Evolutionary conservation across 83 land plant genomes (phyloP), one percentile per base, ranked within the genome.

Genomic region (Picea abies): DNA sequence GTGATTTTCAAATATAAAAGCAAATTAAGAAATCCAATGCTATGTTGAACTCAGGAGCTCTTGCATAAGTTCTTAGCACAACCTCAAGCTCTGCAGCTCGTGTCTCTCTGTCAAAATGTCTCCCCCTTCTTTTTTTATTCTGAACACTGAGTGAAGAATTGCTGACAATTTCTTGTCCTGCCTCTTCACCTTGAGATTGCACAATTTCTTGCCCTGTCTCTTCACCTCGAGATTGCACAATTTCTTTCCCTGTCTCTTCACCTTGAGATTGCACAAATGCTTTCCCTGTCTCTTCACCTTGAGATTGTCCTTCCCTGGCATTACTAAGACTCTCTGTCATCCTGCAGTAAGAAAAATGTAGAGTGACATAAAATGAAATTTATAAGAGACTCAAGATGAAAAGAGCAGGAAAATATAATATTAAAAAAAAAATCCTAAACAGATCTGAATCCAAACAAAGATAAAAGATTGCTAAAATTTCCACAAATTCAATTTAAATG

Each of bases 11-110:
- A 7, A 64, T 7, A 8, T 16, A 3, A 8, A 64, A 23, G 10
- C 23, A 65, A 65, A 23, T 49, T 17, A 77, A 26, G 60, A 77
- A 77, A 77, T 14, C 20, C 22, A 14, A 25, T 12, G 56, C 3
- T 22, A 26, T n/a, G 14, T 41, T 19, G n/a, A 71, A 39, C 23
- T 71, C n/a, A n/a, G n/a, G 11, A 22, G 7, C 9, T 72, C 52
- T 72, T 72, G 44, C 2, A 52, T 76, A 76, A 60, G 60, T 77
- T 58, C 3, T 16, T 77, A 14, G n/a, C 49, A 77, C 62, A 77
- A 87, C 88, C 71, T 87, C 78, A 32, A 87, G 78, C 26, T 84
- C 86, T 26, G 81, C 81, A 26, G 86, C 84, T 65, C 86, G 83
- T 60, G 41, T 81, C 39, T 87, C 63, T 77, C 86, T 49, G 68